Evolutionary conservation across 2,329 filamentous ascomycete genomes (phyloP).

Genomic region (Exophiala sideris): DNA sequence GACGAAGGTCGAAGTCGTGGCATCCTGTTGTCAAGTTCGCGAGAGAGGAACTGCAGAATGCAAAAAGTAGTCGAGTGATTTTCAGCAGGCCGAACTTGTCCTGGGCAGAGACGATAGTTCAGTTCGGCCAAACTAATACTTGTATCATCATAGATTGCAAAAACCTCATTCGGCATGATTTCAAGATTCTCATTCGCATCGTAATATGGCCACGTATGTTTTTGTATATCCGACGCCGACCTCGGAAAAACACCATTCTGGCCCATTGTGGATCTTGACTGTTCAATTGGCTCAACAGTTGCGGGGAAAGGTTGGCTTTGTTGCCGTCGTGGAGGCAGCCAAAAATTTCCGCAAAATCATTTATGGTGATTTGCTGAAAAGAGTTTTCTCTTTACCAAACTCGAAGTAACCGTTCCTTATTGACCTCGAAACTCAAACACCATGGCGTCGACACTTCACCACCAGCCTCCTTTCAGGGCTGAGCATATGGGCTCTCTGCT

Average conservation of each 20-base stretch:
- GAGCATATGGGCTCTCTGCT: slow-evolving; percentile 71
- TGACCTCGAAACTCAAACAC: not conserved
- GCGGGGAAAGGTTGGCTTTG: not conserved
- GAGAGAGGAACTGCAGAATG: too few species aligned
- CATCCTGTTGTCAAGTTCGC: too few species aligned
- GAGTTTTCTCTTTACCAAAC: not conserved
- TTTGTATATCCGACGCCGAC: too few species aligned
- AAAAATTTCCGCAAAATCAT: not conserved
- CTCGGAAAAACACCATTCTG: too few species aligned
- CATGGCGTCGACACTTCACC: slow-evolving; percentile 19
- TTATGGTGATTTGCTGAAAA: not conserved
- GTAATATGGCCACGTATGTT: too few species aligned
- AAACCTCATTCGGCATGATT: not conserved
- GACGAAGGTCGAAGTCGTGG: too few species aligned
- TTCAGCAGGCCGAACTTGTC: not conserved
- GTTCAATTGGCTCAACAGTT: not conserved
- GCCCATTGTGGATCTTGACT: not conserved
- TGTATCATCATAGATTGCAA: slow-evolving; percentile 6
- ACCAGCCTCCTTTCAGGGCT: slow-evolving; percentile 61
- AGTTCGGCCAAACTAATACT: not conserved
- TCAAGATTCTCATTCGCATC: too few species aligned
- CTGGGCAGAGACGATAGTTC: not conserved
- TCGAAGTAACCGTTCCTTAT: not conserved
- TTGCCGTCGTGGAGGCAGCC: not conserved
- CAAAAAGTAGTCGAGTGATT: not conserved